These are phyloP conservation scores for Penicillium cataractarum DNA, from an alignment of 495 filamentous ascomycete species.

Conservation along the genomic window DNA sequence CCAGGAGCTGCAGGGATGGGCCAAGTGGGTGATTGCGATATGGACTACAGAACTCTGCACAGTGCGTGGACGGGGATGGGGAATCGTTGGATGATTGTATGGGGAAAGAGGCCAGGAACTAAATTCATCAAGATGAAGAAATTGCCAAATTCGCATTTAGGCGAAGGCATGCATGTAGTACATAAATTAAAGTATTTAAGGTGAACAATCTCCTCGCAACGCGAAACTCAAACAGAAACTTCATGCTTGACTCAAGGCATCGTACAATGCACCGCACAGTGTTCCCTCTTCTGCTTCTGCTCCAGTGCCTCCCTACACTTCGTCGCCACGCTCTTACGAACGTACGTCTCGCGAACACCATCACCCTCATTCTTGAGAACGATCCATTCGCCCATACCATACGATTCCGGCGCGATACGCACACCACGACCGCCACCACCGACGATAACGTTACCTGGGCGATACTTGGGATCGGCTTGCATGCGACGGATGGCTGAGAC, in stretches of 20 bases:
- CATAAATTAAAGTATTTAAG: neutral
- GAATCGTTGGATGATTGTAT: too few species aligned
- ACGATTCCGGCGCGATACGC: conserved; percentile 58
- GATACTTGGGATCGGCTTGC: conserved; percentile 64
- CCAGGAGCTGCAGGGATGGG: conserved; percentile 3
- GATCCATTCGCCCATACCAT: conserved; percentile 76
- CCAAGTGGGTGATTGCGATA: conserved; percentile 14
- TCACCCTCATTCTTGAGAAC: conserved; percentile 65
- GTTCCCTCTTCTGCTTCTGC: conserved; percentile 1
- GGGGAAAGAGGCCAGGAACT: too few species aligned
- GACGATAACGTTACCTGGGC: conserved; percentile 80
- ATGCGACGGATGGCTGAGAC: conserved; percentile 74
- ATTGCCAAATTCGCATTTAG: neutral
- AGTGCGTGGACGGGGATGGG: conserved; percentile 7
- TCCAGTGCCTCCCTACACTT: conserved; percentile 28
- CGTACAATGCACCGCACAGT: neutral
- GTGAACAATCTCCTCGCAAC: neutral
- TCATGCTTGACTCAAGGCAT: neutral
- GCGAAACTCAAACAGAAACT: neutral
- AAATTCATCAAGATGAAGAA: too few species aligned
- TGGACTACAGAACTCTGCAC: conserved; percentile 20
- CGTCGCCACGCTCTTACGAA: conserved; percentile 43
- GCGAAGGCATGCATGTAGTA: neutral
- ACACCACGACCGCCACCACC: conserved; percentile 79
- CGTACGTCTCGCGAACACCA: conserved; percentile 64